phyloP scores from a whole-genome alignment of 139 green algal genomes.

The Chlamydomonas sp. region DNA sequence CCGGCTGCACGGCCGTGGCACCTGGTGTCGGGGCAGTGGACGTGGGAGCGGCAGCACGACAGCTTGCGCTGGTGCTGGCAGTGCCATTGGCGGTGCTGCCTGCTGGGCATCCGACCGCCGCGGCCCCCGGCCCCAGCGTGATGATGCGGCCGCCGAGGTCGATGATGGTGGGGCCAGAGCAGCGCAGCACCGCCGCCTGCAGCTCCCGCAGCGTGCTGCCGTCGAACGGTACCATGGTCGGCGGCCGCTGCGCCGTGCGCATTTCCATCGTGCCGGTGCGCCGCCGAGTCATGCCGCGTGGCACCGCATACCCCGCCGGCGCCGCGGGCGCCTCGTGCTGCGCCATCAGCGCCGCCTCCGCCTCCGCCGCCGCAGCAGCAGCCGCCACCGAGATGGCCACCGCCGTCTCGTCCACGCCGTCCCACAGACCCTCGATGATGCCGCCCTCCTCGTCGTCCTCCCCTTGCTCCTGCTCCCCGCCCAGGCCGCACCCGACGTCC shows the following conservation, averaged over 20 bases:
- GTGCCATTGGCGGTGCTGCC: no score
- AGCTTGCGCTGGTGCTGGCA: no score
- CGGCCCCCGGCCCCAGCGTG: background rate
- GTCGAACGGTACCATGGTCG: background rate
- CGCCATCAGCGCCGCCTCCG: background rate
- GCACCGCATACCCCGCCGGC: background rate
- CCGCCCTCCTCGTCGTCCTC: no score
- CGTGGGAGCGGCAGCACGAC: background rate
- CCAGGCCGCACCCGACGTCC: no score
- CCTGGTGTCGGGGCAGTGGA: background rate
- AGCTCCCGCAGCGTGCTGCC: conserved; percentile 4
- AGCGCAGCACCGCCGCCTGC: background rate
- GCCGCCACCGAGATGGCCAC: conserved; percentile 17
- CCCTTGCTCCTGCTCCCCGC: no score
- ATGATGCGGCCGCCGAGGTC: conserved; percentile 1
- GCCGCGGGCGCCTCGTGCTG: background rate
- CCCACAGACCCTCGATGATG: no score
- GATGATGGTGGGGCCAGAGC: conserved; percentile 5
- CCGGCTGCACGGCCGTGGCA: background rate
- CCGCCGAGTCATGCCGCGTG: background rate
- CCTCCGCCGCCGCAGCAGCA: background rate
- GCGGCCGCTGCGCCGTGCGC: background rate
- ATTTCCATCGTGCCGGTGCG: background rate
- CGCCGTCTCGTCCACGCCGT: conserved; percentile 7
- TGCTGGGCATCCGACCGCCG: no score